Evolutionary conservation across 2,329 filamentous ascomycete species (phyloP), one percentile per base, ranked within the genome.

Genomic region (Pleomassaria siparia): DNA sequence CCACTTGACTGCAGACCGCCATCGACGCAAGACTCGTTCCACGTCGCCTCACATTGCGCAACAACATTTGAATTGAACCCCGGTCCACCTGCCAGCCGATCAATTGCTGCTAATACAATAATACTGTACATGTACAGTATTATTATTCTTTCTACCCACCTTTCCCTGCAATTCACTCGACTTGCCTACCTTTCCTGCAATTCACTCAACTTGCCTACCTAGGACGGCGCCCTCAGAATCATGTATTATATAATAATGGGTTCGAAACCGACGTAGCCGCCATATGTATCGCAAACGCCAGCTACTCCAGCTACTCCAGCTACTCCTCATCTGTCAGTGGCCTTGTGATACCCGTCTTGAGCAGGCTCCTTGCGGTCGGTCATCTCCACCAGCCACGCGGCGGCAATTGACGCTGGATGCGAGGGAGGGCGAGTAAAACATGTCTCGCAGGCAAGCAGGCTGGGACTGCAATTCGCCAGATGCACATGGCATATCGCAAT

Each of bases 391-490:
- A 62, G 58, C 59, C 60, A 63, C 54, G 54, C 59, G 58, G 55
- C 57, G 60, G 57, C 59, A 58, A 54, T 50, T 54, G 57, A 58
- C 53, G 47, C 57, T 60, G 50, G 46, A 46, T 41, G 55, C n/a
- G n/a, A n/a, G n/a, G 45, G 39, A 59, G 53, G 60, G 54, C 61
- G 55, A 59, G 52, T 60, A 50, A 49, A 54, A 55, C 49, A 60
- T 63, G 64, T 62, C 60, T 62, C 59, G 63, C 60, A 63, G n/a
- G n/a, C n/a, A n/a, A n/a, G 61, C 60, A 54, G 57, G 46, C 49
- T 46, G 46, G 32, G 40, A 44, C 51, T 54, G 51, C 49, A 49
- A 56, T 51, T 58, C 54, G 56, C 55, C 53, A 60, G 53, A 58
- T 54, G 40, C 41, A 16, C 46, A 43, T 51, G 45, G 47, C 59